Percentiles rank a stretch among this genome's conserved stretches.
Conservation (phyloP, 1,284 basidiomycete species). For the Macrocystidia cucumis region DNA sequence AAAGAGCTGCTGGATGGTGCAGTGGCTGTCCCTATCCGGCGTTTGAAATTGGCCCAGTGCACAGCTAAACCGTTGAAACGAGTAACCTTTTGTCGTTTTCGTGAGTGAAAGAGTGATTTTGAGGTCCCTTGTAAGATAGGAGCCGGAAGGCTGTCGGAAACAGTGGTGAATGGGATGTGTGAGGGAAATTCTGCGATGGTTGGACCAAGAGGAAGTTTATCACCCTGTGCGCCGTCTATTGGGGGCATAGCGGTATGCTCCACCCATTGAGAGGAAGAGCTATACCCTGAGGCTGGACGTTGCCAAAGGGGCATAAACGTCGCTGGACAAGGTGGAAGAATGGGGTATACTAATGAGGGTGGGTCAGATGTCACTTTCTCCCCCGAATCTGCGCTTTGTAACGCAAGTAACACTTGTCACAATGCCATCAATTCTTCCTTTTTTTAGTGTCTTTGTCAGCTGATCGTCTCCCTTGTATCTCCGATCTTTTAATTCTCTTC, state of each 20-base stretch:
- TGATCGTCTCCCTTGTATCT: no score
- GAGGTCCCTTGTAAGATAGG: conserved; percentile 16
- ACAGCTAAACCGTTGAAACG: conserved; percentile 18
- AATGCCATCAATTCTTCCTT: no score
- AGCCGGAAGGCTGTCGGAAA: conserved; percentile 17
- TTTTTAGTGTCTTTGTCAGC: no score
- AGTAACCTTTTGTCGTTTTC: conserved; percentile 16
- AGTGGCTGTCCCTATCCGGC: conserved; percentile 28
- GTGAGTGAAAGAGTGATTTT: conserved; percentile 7
- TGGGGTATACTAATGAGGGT: no score
- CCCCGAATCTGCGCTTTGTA: no score
- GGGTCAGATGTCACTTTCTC: neutral
- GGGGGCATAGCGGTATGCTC: conserved; percentile 15
- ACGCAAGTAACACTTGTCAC: no score
- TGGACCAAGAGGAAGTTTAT: no score
- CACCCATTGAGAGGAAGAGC: conserved; percentile 17
- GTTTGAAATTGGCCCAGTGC: conserved; percentile 28
- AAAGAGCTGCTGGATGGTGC: conserved; percentile 31
- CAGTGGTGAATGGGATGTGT: conserved; percentile 18
- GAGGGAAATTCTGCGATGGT: conserved; percentile 16
- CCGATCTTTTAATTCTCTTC: no score
- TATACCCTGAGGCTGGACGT: conserved; percentile 7
- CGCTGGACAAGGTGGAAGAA: no score
- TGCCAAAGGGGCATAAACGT: conserved; percentile 16
- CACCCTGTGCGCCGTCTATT: conserved; percentile 16